Evolutionary conservation across 257 asterid genomes (phyloP).

Genomic region (Hygrophila difformis): DNA sequence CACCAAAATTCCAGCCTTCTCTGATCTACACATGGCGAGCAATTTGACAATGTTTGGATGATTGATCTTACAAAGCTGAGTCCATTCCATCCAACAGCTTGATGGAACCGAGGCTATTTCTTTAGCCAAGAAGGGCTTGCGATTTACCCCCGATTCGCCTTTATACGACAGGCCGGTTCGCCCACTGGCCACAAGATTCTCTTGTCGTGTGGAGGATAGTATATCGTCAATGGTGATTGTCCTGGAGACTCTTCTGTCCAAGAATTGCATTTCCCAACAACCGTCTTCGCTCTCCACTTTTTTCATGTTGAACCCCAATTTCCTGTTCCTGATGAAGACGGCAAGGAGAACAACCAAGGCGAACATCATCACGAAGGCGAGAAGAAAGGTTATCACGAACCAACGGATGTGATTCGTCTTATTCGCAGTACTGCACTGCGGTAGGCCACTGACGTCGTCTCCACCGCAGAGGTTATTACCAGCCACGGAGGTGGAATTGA

Average conservation of each 20-base stretch:
- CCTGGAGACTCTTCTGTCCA: conserved; percentile 27
- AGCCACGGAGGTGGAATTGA: conserved; percentile 41
- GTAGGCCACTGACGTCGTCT: conserved; percentile 36
- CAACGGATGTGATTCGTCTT: conserved; percentile 27
- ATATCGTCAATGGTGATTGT: conserved; percentile 40
- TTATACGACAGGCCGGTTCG: conserved; percentile 25
- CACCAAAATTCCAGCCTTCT: conserved; percentile 46
- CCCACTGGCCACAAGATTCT: conserved; percentile 38
- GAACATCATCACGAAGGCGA: conserved; percentile 23
- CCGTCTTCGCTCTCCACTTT: conserved; percentile 46
- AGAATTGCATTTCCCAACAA: conserved; percentile 51
- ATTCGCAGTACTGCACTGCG: conserved; percentile 34
- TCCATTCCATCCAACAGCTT: conserved; percentile 27
- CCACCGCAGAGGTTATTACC: conserved; percentile 65
- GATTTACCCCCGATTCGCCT: conserved; percentile 24
- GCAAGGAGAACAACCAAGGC: conserved; percentile 15
- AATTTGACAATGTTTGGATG: conserved; percentile 63
- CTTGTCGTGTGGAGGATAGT: conserved; percentile 33
- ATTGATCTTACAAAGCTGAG: conserved; percentile 23
- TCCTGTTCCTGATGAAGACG: conserved; percentile 20
- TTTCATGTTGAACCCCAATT: conserved; percentile 14
- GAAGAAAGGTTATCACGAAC: conserved; percentile 40
- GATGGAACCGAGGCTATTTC: conserved; percentile 21
- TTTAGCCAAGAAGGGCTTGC: conserved; percentile 27
- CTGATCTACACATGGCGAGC: conserved; percentile 54